Percentiles rank a stretch among this genome's conserved stretches.
Conservation (phyloP, 257 asterid genomes). For the Solanum lycopersicoides region DNA sequence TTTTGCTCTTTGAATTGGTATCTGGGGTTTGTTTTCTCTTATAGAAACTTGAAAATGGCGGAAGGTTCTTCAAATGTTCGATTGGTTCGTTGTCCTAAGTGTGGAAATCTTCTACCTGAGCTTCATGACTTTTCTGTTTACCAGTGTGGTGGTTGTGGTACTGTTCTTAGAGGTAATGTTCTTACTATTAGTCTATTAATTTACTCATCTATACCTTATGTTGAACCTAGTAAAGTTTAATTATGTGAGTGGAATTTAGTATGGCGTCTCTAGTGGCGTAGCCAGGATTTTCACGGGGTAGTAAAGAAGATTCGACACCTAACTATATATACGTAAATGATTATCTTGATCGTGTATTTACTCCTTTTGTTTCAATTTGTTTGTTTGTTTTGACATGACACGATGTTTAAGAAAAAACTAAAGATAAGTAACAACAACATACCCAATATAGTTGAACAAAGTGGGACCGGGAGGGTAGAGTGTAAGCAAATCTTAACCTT, state of each 20-base stretch:
- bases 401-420: neutral
- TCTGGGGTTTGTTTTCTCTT: neutral
- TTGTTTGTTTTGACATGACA: neutral
- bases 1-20: neutral
- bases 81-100: conserved; percentile 90
- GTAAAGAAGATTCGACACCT: neutral
- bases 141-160: conserved; percentile 90
- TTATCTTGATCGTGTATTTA: neutral
- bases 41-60: conserved; percentile 18
- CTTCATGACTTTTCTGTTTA: conserved; percentile 72
- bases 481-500: neutral
- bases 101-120: conserved; percentile 80
- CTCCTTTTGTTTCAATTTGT: neutral
- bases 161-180: conserved; percentile 67
- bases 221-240: neutral
- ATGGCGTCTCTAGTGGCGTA: neutral
- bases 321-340: neutral
- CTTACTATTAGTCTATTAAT: neutral
- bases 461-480: neutral
- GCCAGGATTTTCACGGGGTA: neutral
- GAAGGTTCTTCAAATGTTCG: conserved; percentile 48
- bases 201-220: neutral
- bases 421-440: neutral
- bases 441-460: neutral
- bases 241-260: neutral